Base-by-base conservation (phyloP, 495 filamentous ascomycete genomes). In the Penicillium silybi region DNA sequence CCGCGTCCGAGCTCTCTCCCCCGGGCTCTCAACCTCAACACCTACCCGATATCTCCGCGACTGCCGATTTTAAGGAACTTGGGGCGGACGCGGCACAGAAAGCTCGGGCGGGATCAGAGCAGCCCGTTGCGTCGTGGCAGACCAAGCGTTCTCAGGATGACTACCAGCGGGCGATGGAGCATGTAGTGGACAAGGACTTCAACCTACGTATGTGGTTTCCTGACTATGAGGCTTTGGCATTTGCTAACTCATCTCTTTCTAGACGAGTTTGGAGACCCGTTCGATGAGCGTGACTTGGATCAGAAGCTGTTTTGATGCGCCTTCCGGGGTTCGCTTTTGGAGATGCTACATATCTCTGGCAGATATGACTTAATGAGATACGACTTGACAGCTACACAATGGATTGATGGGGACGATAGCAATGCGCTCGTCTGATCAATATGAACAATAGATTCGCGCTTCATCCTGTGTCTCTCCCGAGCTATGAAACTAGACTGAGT, bases 141-240 rank as follows among this genome's bases (percentile, higher is more conserved):
- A 83, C 73, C 46, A 78, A 78, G 57, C 79, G 78, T 47, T 75
- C 80, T 0, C 72, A 77, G 55, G 84, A 88, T 17, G 87, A 90
- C 40, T 83, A 78, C 48, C 66, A 76, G 39, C 64, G 73, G 29
- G 76, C 74, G 20, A 63, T 69, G 73, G 75, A 74, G 47, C 65
- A 62, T 58, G 64, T 81, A 29, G 51, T 79, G 20, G 75, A 81
- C 53, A 68, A 66, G 53, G 69, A 75, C 34, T 80, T 79, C 38
- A 79, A 52, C 50, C 53, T 78, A 44, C 45, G 78, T 80, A 62
- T 47, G 69, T 59, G 17, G 13, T 23, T 20, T 18, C 29, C 39
- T 18, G 44, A 57, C 51, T 11, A 32, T 9, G 15, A 16, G 6
- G 17, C 32, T 10, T 44, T 19, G 4, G 4, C n/a, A 29, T 37